Conservation (phyloP, 768 basidiomycete genomes). For the Rickenella mellea region DNA sequence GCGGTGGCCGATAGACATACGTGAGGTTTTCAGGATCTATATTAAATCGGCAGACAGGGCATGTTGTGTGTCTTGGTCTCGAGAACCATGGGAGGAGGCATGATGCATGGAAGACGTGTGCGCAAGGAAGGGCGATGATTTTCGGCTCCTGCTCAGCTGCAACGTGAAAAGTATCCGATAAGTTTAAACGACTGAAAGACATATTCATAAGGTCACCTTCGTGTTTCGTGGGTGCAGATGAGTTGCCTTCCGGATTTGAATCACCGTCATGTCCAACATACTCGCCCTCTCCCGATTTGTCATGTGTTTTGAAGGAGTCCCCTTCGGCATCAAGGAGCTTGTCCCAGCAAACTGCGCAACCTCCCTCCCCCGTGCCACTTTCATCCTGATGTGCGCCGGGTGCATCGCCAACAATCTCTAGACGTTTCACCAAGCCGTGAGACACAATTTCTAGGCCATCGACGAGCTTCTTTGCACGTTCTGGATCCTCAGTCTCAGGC, state of each 20-base stretch:
- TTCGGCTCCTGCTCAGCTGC: constrained; percentile 19
- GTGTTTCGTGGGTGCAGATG: background rate
- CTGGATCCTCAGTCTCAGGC: constrained; percentile 49
- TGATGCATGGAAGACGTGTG: constrained; percentile 72
- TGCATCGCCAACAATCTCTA: constrained; percentile 40
- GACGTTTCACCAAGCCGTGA: constrained; percentile 50
- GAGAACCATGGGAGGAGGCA: constrained; percentile 82
- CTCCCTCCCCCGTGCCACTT: constrained; percentile 28
- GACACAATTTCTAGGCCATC: constrained; percentile 60
- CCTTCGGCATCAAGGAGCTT: constrained; percentile 39
- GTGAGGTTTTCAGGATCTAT: constrained; percentile 74
- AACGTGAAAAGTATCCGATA: background rate
- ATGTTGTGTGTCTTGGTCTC: constrained; percentile 68
- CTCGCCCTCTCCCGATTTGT: constrained; percentile 9
- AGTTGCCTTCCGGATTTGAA: constrained; percentile 1
- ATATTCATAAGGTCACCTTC: background rate
- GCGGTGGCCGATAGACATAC: constrained; percentile 18
- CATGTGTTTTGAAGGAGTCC: constrained; percentile 22
- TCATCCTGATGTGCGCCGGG: constrained; percentile 22
- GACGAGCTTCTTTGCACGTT: constrained; percentile 54
- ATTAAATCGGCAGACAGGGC: constrained; percentile 77
- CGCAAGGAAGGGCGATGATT: constrained; percentile 67
- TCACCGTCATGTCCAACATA: background rate
- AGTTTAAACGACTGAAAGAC: too few relatives aligned
- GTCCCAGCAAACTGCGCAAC: constrained; percentile 76